Evolutionary conservation across 2,329 filamentous ascomycete genomes (phyloP), one percentile per base, ranked within the genome.

Genomic region (Pseudogymnoascus sp.): DNA sequence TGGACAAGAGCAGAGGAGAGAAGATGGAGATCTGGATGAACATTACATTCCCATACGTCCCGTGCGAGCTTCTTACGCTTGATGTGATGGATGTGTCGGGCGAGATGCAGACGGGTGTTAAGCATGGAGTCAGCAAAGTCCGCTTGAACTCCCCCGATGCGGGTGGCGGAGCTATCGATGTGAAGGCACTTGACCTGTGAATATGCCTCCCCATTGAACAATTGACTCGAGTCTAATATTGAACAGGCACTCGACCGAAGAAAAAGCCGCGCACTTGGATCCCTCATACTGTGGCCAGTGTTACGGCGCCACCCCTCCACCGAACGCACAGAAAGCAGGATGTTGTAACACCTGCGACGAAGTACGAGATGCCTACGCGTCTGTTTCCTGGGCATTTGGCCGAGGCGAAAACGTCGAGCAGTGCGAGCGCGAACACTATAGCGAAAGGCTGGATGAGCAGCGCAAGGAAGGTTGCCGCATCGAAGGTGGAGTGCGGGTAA

Each of bases 1-100:
- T 99, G 18, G 96, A 99, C 75, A 97, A 97, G 78, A 92, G 92
- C 69, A 84, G 95, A 89, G 92, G 91, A 75, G 93, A 99, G 82
- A 91, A 93, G 77, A 97, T 99, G 93, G 95, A 97, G 76, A 99
- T 99, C 68, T 92, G 96, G 75, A 84, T 99, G 77, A 99, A 99
- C 79, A 88, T 99, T 65, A 95, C 91, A 56, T 99, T 99, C 75
- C 95, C 95, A 8, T 87, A 88, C 66, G 84, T 99, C 69, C 95
- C 95, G 8, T 99, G 95, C 79, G 93, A 97, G 77, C 86, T 99
- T 61, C 82, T 97, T 68, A 97, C 95, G 11, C 87, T 99, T 70
- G 95, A 99, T 75, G 93, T 99, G 63, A 99, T 99, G 95, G 95
- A 99, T 77, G 93, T 97, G 25, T 96, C 92, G 21, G 95, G 95